Conservation (phyloP, 371 early-diverging fungal species). For the Mucor ambiguus region DNA sequence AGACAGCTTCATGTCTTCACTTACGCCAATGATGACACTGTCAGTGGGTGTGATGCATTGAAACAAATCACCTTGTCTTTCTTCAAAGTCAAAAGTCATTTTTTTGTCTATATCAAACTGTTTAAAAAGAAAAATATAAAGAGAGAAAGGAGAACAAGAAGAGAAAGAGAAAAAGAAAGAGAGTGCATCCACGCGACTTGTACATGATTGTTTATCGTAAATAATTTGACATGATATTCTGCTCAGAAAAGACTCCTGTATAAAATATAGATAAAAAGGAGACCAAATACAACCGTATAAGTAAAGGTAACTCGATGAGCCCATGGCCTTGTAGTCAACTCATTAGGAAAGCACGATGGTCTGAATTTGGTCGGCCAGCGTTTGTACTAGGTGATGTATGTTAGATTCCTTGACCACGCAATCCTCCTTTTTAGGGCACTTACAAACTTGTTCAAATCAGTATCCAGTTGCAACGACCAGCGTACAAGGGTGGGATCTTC, state of each 20-base stretch:
- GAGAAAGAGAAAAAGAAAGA: constrained; percentile 13
- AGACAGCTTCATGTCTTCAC: constrained; percentile 34
- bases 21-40: constrained; percentile 31
- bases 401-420: background rate
- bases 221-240: background rate
- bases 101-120: background rate
- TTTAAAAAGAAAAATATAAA: constrained; percentile 10
- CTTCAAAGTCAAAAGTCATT: constrained; percentile 52
- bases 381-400: constrained; percentile 3
- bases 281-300: background rate
- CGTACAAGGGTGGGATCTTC: constrained; percentile 8
- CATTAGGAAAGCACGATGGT: background rate
- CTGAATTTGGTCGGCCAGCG: background rate
- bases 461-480: constrained; percentile 8
- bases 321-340: background rate
- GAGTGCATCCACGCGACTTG: background rate
- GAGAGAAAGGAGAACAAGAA: constrained; percentile 5
- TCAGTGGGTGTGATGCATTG: constrained; percentile 24
- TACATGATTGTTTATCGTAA: background rate
- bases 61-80: constrained; percentile 32
- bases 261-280: background rate
- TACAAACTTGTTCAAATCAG: constrained; percentile 9
- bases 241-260: background rate
- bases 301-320: background rate
- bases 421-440: background rate